Conservation (phyloP, 768 basidiomycete species). For the Strobilomyces echinocephalus region DNA sequence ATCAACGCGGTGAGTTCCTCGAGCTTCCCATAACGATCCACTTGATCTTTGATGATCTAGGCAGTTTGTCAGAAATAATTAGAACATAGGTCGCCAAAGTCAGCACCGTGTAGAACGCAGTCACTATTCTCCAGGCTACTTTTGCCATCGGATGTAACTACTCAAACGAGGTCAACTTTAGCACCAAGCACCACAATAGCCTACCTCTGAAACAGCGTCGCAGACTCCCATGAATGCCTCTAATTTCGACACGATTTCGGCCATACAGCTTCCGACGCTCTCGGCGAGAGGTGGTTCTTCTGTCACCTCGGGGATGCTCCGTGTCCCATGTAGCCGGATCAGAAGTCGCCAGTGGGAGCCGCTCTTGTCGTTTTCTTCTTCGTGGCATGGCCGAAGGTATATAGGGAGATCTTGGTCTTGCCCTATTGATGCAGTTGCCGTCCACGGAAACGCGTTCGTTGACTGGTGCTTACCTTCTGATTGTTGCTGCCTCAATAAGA, state of each 20-base stretch:
- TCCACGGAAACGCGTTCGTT: background rate
- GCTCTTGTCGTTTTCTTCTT: background rate
- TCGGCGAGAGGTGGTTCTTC: background rate
- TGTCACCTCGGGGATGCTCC: background rate
- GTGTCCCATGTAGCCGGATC: constrained; percentile 16
- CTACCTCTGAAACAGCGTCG: constrained; percentile 21
- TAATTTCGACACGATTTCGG: constrained; percentile 19
- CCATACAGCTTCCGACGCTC: constrained; percentile 16
- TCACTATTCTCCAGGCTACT: constrained; percentile 26
- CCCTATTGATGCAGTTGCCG: constrained; percentile 1
- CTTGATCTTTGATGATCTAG: constrained; percentile 29
- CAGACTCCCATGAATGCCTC: constrained; percentile 24
- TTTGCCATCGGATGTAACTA: constrained; percentile 26
- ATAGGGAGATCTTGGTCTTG: constrained; percentile 12
- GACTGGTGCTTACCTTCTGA: constrained; percentile 3
- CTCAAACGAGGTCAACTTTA: background rate
- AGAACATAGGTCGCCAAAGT: background rate
- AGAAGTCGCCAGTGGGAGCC: constrained; percentile 18
- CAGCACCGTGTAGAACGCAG: constrained; percentile 27
- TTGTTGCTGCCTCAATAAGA: constrained; percentile 9
- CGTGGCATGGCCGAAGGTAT: constrained; percentile 11
- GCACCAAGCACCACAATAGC: background rate
- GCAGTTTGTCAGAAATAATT: constrained; percentile 2
- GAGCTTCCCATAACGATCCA: constrained; percentile 23
- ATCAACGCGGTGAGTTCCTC: constrained; percentile 28